Percentiles rank a stretch among this genome's conserved stretches.
These are phyloP conservation scores for Globisporangium rhizosaccharum DNA, from an alignment of 352 stramenopile genomes.

Conservation along the genomic window DNA sequence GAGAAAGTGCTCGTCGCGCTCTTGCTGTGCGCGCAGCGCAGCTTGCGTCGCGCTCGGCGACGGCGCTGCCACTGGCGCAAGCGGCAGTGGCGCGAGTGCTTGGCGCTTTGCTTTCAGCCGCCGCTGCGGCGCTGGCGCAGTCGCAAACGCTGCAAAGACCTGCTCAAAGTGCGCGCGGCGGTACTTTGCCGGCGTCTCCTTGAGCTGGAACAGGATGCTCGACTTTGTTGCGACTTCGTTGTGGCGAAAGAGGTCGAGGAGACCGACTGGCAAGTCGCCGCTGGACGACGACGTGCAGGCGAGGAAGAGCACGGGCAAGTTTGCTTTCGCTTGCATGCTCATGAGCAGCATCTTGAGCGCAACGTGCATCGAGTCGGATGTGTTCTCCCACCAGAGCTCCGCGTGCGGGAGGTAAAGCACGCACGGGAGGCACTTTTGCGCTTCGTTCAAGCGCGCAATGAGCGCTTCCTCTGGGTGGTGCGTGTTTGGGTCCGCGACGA, in stretches of 20 bases:
- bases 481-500: constrained; percentile 64
- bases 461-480: constrained; percentile 74
- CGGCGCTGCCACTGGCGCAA: constrained; percentile 33
- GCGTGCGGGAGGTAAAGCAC: constrained; percentile 75
- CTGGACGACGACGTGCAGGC: constrained; percentile 47
- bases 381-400: constrained; percentile 75
- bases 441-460: constrained; percentile 60
- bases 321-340: constrained; percentile 58
- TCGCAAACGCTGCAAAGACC: constrained; percentile 49
- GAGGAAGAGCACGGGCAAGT: constrained; percentile 75
- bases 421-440: constrained; percentile 70
- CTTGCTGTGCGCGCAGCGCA: constrained; percentile 40
- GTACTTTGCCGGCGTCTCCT: constrained; percentile 18
- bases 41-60: constrained; percentile 22
- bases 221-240: constrained; percentile 35
- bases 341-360: constrained; percentile 80
- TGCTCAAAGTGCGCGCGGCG: constrained; percentile 58
- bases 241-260: constrained; percentile 57
- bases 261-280: constrained; percentile 32
- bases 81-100: constrained; percentile 43
- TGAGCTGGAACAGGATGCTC: constrained; percentile 41
- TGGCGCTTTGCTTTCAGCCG: constrained; percentile 16
- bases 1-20: constrained; percentile 78
- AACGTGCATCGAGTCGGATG: constrained; percentile 63
- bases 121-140: constrained; percentile 25